Evolutionary conservation across 345 rosid genomes (phyloP).

Genomic region (Garcia nutans): DNA sequence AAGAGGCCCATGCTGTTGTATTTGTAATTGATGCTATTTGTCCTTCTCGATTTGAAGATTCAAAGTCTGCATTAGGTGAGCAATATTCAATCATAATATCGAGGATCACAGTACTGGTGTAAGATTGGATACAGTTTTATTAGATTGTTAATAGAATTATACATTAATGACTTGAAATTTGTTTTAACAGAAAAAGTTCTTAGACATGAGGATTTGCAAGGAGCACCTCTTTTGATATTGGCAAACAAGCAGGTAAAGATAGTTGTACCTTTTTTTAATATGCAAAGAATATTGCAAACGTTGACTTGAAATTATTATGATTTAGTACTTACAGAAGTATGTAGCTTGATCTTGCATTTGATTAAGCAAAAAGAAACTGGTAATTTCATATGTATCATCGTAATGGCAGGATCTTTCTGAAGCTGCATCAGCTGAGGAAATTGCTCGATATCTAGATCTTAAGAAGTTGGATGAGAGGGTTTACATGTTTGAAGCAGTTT

Average conservation of each 20-base stretch:
- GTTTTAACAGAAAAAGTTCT: constrained; percentile 73
- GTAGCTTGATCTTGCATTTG: neutral
- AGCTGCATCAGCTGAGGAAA: constrained; percentile 85
- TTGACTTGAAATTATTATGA: neutral
- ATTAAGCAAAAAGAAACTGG: neutral
- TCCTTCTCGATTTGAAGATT: constrained; percentile 93
- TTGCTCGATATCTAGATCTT: constrained; percentile 77
- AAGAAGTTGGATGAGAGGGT: constrained; percentile 93
- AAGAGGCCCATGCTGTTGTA: constrained; percentile 94
- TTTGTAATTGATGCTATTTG: constrained; percentile 90
- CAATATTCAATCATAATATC: neutral
- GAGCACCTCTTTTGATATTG: constrained; percentile 86
- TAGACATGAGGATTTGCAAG: constrained; percentile 92
- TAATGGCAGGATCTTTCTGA: constrained; percentile 77
- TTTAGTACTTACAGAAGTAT: neutral
- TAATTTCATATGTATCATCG: constrained; percentile 10
- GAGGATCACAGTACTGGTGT: neutral
- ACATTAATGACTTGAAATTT: constrained; percentile 6
- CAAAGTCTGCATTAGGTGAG: constrained; percentile 89
- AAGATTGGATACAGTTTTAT: constrained; percentile 6
- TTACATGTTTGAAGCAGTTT: constrained; percentile 91
- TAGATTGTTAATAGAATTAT: constrained; percentile 2
- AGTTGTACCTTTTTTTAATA: neutral
- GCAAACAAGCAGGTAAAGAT: constrained; percentile 88
- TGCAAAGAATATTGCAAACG: neutral